Conservation (phyloP, 176 grass and related monocot genomes). For the Raddia distichophylla region DNA sequence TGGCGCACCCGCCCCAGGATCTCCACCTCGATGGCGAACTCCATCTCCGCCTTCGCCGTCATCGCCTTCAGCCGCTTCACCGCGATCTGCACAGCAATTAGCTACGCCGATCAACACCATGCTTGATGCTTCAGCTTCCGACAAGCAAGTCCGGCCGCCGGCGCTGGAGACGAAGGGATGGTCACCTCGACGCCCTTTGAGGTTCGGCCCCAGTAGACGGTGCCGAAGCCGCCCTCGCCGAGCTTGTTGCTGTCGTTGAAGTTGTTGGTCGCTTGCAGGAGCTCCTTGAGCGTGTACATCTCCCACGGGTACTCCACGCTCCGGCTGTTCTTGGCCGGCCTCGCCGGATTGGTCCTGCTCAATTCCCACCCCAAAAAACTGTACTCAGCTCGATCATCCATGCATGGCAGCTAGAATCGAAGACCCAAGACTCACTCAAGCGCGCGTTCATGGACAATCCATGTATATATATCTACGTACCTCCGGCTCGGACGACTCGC, state of each 20-base stretch:
- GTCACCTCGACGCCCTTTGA: slow-evolving; percentile 59
- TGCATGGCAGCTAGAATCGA: background rate
- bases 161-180: background rate
- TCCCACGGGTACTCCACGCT: slow-evolving; percentile 77
- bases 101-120: too few species aligned
- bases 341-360: slow-evolving; percentile 18
- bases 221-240: slow-evolving; percentile 79
- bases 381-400: too few species aligned
- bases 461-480: slow-evolving; percentile 32
- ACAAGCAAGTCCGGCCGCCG: background rate
- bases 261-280: slow-evolving; percentile 69
- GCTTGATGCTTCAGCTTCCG: too few species aligned
- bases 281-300: slow-evolving; percentile 68
- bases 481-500: slow-evolving; percentile 30
- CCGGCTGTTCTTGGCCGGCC: slow-evolving; percentile 33
- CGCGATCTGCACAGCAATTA: slow-evolving; percentile 43
- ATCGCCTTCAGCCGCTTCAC: slow-evolving; percentile 77
- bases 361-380: background rate
- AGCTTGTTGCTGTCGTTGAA: slow-evolving; percentile 70
- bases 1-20: slow-evolving; percentile 70
- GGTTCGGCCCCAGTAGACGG: slow-evolving; percentile 64
- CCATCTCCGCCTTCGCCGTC: slow-evolving; percentile 76
- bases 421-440: background rate
- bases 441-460: background rate
- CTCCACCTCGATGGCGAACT: slow-evolving; percentile 85